Evolutionary conservation across 2,329 filamentous ascomycete genomes (phyloP), one percentile per base, ranked within the genome.

Genomic region (Colletotrichum horii): DNA sequence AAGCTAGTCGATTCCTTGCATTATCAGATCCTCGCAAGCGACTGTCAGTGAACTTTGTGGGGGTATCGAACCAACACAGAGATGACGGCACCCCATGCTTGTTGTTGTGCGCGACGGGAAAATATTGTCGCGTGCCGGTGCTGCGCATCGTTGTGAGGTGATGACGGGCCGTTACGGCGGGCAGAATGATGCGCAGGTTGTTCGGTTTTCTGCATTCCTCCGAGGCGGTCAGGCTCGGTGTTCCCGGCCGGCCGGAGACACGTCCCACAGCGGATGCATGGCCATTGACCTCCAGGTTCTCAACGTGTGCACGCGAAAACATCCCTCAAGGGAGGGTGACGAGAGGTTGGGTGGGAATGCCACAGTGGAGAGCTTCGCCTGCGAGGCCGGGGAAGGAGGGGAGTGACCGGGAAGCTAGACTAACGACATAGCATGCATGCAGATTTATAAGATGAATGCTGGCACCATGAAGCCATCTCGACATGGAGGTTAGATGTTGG

Each of bases 191-290:
- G 34, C 28, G 28, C 43, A 52, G 43, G 43, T 52, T 52, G 52
- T 56, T 72, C 69, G 73, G 69, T 62, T 62, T 72, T 75, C 24
- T 14, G 14, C 24, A 24, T 67, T 75, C 36, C 69, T 67, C 73
- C 73, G 69, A 75, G 56, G 69, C 69, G 69, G 55, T 75, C 55
- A 72, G 69, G 62, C 55, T 72, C 62, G 73, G 73, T 75, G 30
- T 64, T 67, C 38, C 68, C 73, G 56, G 68, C 69, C 62, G 62
- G 62, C 55, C 38, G 62, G 69, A 67, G 38, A 43, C 55, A 43
- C 19, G 68, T 70, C 55, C 71, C 71, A 74, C 60, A 70, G 58
- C 48, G 28, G 16, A 70, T 43, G 28, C 34, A 43, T 52, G 43
- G n/a, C 43, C 0, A 43, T 43, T 26, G 28, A 64, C 34, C 65